Percentiles rank a stretch among this genome's conserved stretches.
phyloP scores from a whole-genome alignment of 2,329 filamentous ascomycete genomes.

The Pestalotiopsis sp. region DNA sequence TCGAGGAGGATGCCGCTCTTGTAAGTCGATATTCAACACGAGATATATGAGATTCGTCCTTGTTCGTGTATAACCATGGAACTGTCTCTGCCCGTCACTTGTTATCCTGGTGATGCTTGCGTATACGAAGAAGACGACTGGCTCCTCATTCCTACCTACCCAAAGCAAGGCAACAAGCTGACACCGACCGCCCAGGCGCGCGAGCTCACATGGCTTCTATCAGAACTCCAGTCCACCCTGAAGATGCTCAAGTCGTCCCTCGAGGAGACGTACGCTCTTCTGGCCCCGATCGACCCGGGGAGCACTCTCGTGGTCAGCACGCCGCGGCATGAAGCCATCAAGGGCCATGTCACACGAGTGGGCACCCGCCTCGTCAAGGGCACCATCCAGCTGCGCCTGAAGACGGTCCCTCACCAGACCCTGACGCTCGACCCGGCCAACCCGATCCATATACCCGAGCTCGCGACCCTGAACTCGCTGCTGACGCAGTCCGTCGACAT shows the following conservation, averaged over 20 bases:
- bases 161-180: neutral
- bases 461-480: slow-evolving; percentile 73
- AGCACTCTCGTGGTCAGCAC: slow-evolving; percentile 90
- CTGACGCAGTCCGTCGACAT: slow-evolving; percentile 85
- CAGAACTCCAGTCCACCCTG: slow-evolving; percentile 51
- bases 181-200: slow-evolving; percentile 29
- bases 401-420: slow-evolving; percentile 61
- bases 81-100: neutral
- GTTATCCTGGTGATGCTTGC: neutral
- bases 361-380: slow-evolving; percentile 92
- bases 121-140: slow-evolving; percentile 10
- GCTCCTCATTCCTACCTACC: slow-evolving; percentile 12
- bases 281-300: slow-evolving; percentile 82
- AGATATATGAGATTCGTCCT: neutral
- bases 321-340: slow-evolving; percentile 83
- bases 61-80: slow-evolving; percentile 5
- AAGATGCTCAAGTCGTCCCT: slow-evolving; percentile 65
- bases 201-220: slow-evolving; percentile 58
- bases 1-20: slow-evolving; percentile 51
- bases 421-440: slow-evolving; percentile 50
- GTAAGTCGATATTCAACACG: slow-evolving; percentile 37
- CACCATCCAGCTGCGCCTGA: slow-evolving; percentile 76
- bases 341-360: slow-evolving; percentile 88
- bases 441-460: slow-evolving; percentile 65
- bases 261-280: slow-evolving; percentile 84